Evolutionary conservation across 1,284 basidiomycete species (phyloP).

Genomic region (Austroboletus niveus): DNA sequence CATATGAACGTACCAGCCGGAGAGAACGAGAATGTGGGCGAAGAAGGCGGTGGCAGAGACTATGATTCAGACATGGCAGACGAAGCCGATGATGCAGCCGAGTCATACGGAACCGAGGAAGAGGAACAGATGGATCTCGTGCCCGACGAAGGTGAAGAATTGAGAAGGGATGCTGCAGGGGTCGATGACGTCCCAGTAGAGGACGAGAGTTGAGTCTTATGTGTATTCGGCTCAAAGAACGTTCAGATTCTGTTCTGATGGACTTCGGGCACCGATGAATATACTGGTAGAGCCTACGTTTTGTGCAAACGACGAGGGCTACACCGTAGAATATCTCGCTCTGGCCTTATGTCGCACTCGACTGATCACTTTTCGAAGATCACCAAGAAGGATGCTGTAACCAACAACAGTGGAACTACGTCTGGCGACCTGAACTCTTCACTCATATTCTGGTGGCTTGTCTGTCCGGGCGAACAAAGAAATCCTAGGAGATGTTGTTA

Average conservation of each 20-base stretch:
- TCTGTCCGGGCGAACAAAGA: too few species aligned
- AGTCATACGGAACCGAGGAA: slow-evolving; percentile 35
- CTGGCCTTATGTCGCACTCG: too few species aligned
- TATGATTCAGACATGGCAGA: slow-evolving; percentile 29
- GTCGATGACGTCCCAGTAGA: slow-evolving; percentile 24
- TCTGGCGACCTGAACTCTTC: too few species aligned
- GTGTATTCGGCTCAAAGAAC: not conserved
- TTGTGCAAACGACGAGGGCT: too few species aligned
- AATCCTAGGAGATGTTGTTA: too few species aligned
- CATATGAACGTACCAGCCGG: slow-evolving; percentile 15
- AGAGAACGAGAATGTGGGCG: slow-evolving; percentile 26
- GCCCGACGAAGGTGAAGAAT: slow-evolving; percentile 36
- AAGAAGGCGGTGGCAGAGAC: slow-evolving; percentile 30
- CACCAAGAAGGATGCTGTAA: too few species aligned
- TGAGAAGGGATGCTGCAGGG: slow-evolving; percentile 28
- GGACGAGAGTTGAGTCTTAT: slow-evolving; percentile 5
- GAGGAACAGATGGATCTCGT: slow-evolving; percentile 33
- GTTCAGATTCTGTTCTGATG: not conserved
- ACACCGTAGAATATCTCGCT: too few species aligned
- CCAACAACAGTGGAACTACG: too few species aligned
- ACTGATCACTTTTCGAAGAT: too few species aligned
- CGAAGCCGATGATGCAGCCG: slow-evolving; percentile 29
- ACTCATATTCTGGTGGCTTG: too few species aligned
- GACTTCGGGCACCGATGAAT: too few species aligned
- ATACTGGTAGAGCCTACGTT: too few species aligned